Evolutionary conservation across 2,329 filamentous ascomycete genomes (phyloP).

Genomic region (Colletotrichum tanaceti): DNA sequence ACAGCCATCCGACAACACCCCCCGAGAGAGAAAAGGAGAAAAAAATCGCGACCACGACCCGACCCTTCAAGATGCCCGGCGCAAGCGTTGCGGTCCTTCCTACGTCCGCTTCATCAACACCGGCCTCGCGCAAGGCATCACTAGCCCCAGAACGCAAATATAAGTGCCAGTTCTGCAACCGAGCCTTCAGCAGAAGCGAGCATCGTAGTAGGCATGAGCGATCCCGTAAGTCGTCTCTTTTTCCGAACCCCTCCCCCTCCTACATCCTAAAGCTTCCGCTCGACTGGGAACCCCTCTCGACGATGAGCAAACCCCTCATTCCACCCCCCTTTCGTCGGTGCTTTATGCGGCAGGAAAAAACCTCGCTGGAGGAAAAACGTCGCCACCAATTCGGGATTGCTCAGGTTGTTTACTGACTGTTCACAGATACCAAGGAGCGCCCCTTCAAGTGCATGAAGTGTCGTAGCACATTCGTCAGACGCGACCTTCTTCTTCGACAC

Average conservation of each 20-base stretch:
- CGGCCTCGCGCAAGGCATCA: slow-evolving; percentile 79
- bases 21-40: slow-evolving; percentile 33
- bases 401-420: slow-evolving; percentile 44
- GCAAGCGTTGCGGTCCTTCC: slow-evolving; percentile 74
- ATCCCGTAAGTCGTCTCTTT: slow-evolving; percentile 80
- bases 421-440: slow-evolving; percentile 93
- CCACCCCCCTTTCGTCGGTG: slow-evolving; percentile 4
- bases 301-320: slow-evolving; percentile 22
- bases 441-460: slow-evolving; percentile 99
- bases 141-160: slow-evolving; percentile 95
- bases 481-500: slow-evolving; percentile 94
- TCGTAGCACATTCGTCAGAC: slow-evolving; percentile 96
- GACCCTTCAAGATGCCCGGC: slow-evolving; percentile 72
- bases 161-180: slow-evolving; percentile 98
- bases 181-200: slow-evolving; percentile 97
- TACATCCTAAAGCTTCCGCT: slow-evolving; percentile 26
- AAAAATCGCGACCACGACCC: slow-evolving; percentile 48
- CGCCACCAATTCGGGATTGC: neutral
- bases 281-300: slow-evolving; percentile 29
- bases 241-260: slow-evolving; percentile 33
- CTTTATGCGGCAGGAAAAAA: neutral
- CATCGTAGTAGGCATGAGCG: slow-evolving; percentile 97
- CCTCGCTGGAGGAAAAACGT: neutral
- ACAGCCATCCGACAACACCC: slow-evolving; percentile 39
- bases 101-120: slow-evolving; percentile 73